These are phyloP conservation scores for Histomonas meleagridis DNA, from an alignment of 208 protist species.

Conservation along the genomic window DNA sequence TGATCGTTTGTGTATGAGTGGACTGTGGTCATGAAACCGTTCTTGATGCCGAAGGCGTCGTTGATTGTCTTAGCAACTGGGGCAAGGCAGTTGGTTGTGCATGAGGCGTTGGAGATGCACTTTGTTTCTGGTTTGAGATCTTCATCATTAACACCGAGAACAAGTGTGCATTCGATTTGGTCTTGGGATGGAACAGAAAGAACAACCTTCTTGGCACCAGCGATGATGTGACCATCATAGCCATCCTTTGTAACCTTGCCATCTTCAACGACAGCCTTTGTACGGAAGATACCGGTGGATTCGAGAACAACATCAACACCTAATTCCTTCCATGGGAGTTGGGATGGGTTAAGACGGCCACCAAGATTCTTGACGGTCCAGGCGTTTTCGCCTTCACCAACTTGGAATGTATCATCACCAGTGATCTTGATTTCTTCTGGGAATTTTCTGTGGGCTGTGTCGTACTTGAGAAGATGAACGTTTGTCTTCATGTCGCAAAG, in stretches of 20 bases:
- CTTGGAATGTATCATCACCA: background rate
- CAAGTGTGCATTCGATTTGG: constrained; percentile 75
- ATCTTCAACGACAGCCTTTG: constrained; percentile 64
- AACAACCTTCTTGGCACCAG: constrained; percentile 89
- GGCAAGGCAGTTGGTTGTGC: constrained; percentile 98
- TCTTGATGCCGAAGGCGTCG: constrained; percentile 79
- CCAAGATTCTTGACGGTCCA: constrained; percentile 26
- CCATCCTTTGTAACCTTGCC: constrained; percentile 57
- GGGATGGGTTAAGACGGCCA: constrained; percentile 55
- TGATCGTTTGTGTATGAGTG: constrained; percentile 96
- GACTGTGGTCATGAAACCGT: constrained; percentile 93
- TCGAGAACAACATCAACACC: constrained; percentile 90
- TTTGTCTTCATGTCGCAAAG: constrained; percentile 49
- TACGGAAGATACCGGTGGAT: constrained; percentile 91
- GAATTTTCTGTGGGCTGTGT: constrained; percentile 58
- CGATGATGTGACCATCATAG: constrained; percentile 6
- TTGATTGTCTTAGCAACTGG: constrained; percentile 86
- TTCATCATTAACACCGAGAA: constrained; percentile 92
- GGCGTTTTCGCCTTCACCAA: background rate
- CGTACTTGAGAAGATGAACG: constrained; percentile 58
- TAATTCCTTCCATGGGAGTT: constrained; percentile 75
- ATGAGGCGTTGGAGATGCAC: constrained; percentile 69
- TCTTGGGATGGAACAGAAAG: constrained; percentile 92
- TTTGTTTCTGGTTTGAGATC: constrained; percentile 41
- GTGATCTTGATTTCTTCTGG: constrained; percentile 45